Conservation (phyloP, 140 eudicot genomes). For the Oenanthe javanica region DNA sequence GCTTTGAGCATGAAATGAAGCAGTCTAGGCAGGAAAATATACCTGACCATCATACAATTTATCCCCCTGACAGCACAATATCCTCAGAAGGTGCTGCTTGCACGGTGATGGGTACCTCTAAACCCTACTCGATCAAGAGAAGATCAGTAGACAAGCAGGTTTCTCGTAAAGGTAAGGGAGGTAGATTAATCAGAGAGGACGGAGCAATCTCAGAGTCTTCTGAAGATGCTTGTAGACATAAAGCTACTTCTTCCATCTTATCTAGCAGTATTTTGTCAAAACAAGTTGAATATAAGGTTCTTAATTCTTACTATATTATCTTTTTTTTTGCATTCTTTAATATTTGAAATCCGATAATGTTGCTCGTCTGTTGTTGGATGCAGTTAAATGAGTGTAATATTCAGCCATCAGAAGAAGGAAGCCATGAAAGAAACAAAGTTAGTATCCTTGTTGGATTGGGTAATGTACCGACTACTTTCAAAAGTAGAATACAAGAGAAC, state of each 20-base stretch:
- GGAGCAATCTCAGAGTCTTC: slow-evolving; percentile 15
- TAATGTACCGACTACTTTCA: slow-evolving; percentile 13
- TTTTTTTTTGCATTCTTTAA: slow-evolving; percentile 6
- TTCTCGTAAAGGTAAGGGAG: slow-evolving; percentile 33
- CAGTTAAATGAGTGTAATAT: slow-evolving; percentile 35
- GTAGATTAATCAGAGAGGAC: slow-evolving; percentile 29
- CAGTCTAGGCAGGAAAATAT: slow-evolving; percentile 25
- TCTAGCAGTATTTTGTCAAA: slow-evolving; percentile 20
- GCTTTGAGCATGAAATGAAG: slow-evolving; percentile 18
- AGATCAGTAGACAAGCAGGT: slow-evolving; percentile 32
- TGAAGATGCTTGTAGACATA: slow-evolving; percentile 21
- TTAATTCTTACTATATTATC: not conserved
- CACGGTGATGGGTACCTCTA: slow-evolving; percentile 16
- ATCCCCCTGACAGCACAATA: slow-evolving; percentile 15
- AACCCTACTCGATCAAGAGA: slow-evolving; percentile 19
- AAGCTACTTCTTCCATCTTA: slow-evolving; percentile 25
- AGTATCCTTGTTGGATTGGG: slow-evolving; percentile 13
- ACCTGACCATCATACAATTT: slow-evolving; percentile 18
- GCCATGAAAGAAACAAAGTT: slow-evolving; percentile 20
- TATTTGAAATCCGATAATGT: slow-evolving; percentile 4
- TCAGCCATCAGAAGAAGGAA: slow-evolving; percentile 24
- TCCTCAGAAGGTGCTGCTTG: slow-evolving; percentile 10
- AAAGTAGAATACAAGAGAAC: slow-evolving; percentile 14
- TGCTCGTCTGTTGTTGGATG: slow-evolving; percentile 9
- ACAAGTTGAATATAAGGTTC: slow-evolving; percentile 50